These are phyloP conservation scores for Blastomyces gilchristii DNA, from an alignment of 2,329 filamentous ascomycete genomes.

Conservation along the genomic window DNA sequence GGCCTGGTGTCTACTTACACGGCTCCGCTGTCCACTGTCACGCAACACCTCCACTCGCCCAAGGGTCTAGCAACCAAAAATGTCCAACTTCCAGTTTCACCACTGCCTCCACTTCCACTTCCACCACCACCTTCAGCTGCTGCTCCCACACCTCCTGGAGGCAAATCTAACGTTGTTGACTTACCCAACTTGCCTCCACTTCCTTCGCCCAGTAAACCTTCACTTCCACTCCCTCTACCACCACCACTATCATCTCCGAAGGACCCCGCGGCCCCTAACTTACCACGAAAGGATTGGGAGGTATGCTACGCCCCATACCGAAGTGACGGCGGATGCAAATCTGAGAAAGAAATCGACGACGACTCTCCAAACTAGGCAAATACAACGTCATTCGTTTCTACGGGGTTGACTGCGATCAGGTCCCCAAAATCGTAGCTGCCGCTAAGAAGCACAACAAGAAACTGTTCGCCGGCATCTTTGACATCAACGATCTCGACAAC, in stretches of 20 bases:
- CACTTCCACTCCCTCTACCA: background rate
- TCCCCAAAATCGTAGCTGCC: constrained; percentile 51
- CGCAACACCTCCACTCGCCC: background rate
- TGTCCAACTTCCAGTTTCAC: background rate
- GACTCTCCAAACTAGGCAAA: constrained; percentile 51
- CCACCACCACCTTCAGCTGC: background rate
- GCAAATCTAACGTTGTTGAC: background rate
- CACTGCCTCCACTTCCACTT: too few species aligned
- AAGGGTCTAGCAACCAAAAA: background rate
- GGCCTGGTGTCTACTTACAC: constrained; percentile 47
- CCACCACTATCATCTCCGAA: background rate
- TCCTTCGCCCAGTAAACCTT: background rate
- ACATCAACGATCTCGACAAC: constrained; percentile 46
- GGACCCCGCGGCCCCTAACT: background rate
- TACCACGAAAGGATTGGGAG: constrained; percentile 34
- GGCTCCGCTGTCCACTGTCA: constrained; percentile 23
- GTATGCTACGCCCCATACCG: constrained; percentile 52
- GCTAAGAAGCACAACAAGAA: constrained; percentile 56
- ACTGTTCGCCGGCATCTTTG: constrained; percentile 65
- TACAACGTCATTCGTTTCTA: constrained; percentile 65
- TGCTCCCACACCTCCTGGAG: background rate
- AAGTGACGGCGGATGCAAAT: constrained; percentile 54
- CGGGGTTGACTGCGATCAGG: constrained; percentile 68
- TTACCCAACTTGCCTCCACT: background rate
- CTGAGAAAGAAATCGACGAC: constrained; percentile 47